Evolutionary conservation across 768 basidiomycete species (phyloP).

Genomic region (Pleurotus tuoliensis): DNA sequence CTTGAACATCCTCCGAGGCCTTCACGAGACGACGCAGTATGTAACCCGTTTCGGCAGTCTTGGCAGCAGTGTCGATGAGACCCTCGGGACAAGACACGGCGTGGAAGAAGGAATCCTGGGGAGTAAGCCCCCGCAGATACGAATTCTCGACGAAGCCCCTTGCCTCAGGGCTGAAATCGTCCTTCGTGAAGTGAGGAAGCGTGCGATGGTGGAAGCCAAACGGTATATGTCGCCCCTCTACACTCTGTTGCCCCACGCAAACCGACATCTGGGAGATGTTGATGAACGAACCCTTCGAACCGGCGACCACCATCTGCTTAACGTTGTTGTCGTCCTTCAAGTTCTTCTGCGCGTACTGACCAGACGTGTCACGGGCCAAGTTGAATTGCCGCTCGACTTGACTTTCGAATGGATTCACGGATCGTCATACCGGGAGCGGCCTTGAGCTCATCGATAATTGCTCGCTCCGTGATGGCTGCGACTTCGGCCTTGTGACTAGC

Average conservation of each 20-base stretch:
- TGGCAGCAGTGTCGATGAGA: constrained; percentile 98
- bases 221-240: constrained; percentile 96
- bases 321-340: constrained; percentile 99
- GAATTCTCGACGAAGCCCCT: constrained; percentile 99
- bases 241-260: constrained; percentile 79
- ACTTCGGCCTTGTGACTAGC: constrained; percentile 78
- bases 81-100: constrained; percentile 99
- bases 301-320: constrained; percentile 36
- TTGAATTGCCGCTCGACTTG: too few relatives aligned
- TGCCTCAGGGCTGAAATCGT: constrained; percentile 73
- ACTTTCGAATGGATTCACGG: too few relatives aligned
- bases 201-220: constrained; percentile 98
- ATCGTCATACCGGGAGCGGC: too few relatives aligned
- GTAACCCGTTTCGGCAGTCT: constrained; percentile 99
- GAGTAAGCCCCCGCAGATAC: constrained; percentile 91
- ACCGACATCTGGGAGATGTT: too few relatives aligned
- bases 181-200: constrained; percentile 65
- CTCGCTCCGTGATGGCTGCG: constrained; percentile 72
- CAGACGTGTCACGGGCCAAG: constrained; percentile 72
- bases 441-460: constrained; percentile 75
- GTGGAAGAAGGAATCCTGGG: constrained; percentile 96
- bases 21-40: constrained; percentile 98
- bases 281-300: too few relatives aligned
- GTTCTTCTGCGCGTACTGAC: constrained; percentile 95
- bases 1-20: constrained; percentile 95